These are phyloP conservation scores for Hypoxylon sp. DNA, from an alignment of 2,329 filamentous ascomycete genomes.

Conservation along the genomic window DNA sequence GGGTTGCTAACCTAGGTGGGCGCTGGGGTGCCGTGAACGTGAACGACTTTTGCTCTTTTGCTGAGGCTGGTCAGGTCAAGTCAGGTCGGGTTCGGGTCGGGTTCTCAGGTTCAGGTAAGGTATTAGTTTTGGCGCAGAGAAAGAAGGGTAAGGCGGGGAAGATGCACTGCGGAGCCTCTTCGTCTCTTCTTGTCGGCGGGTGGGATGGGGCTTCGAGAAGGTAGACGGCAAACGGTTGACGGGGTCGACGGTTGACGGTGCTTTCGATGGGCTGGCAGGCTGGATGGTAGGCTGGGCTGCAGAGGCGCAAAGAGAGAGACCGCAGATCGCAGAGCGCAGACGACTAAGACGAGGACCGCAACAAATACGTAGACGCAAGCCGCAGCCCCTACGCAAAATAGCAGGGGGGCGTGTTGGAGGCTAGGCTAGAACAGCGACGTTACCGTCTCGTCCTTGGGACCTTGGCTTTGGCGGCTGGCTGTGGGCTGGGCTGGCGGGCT, in stretches of 20 bases:
- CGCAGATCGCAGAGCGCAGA: not conserved
- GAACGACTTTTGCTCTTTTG: no score
- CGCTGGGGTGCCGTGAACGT: constrained; percentile 22
- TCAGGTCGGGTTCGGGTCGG: constrained; percentile 8
- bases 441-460: constrained; percentile 31
- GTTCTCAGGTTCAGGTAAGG: no score
- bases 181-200: constrained; percentile 15
- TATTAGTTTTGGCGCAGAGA: constrained; percentile 37
- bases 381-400: not conserved
- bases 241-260: not conserved
- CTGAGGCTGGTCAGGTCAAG: constrained; percentile 25
- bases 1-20: not conserved
- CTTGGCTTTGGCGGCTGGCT: constrained; percentile 33
- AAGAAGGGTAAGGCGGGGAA: constrained; percentile 35
- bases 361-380: no score
- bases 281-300: not conserved
- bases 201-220: constrained; percentile 27
- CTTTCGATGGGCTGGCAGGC: not conserved
- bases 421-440: constrained; percentile 13
- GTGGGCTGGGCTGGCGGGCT: no score
- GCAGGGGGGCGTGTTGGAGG: not conserved
- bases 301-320: not conserved
- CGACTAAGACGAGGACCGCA: no score
- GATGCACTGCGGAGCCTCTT: constrained; percentile 39
- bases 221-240: not conserved